Evolutionary conservation across 495 filamentous ascomycete genomes (phyloP).

Genomic region (Jackrogersella minutella): DNA sequence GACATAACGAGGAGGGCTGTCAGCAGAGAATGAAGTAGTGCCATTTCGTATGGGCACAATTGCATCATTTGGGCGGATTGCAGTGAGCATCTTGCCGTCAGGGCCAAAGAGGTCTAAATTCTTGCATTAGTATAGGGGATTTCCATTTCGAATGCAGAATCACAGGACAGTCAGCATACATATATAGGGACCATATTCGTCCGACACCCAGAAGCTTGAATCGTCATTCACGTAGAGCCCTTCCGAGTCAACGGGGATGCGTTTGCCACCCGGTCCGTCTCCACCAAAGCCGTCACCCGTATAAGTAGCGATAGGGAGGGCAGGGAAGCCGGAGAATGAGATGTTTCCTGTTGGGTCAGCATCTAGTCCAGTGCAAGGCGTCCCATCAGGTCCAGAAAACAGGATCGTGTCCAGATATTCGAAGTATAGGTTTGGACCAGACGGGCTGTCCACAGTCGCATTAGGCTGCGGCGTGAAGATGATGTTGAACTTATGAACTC

Average conservation of each 20-base stretch:
- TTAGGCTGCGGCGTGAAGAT: slow-evolving; percentile 60
- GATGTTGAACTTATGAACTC: slow-evolving; percentile 76
- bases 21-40: slow-evolving; percentile 48
- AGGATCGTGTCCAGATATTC: slow-evolving; percentile 73
- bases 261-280: slow-evolving; percentile 61
- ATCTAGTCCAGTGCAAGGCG: slow-evolving; percentile 76
- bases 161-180: slow-evolving; percentile 50
- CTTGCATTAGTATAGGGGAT: neutral
- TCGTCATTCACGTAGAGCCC: slow-evolving; percentile 72
- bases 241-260: slow-evolving; percentile 73
- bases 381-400: slow-evolving; percentile 71
- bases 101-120: slow-evolving; percentile 60
- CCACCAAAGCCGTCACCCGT: slow-evolving; percentile 78
- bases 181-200: slow-evolving; percentile 82
- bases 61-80: slow-evolving; percentile 73
- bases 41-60: slow-evolving; percentile 73
- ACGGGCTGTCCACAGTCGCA: slow-evolving; percentile 64
- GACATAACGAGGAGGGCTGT: slow-evolving; percentile 68
- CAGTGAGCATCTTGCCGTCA: slow-evolving; percentile 66
- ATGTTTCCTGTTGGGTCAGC: slow-evolving; percentile 63
- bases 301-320: slow-evolving; percentile 72
- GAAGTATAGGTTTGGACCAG: slow-evolving; percentile 69
- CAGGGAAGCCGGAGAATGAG: slow-evolving; percentile 66
- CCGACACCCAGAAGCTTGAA: slow-evolving; percentile 76
- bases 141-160: neutral